Evolutionary conservation across 2,329 filamentous ascomycete genomes (phyloP), one percentile per base, ranked within the genome.

Genomic region (Calycina herbarum): DNA sequence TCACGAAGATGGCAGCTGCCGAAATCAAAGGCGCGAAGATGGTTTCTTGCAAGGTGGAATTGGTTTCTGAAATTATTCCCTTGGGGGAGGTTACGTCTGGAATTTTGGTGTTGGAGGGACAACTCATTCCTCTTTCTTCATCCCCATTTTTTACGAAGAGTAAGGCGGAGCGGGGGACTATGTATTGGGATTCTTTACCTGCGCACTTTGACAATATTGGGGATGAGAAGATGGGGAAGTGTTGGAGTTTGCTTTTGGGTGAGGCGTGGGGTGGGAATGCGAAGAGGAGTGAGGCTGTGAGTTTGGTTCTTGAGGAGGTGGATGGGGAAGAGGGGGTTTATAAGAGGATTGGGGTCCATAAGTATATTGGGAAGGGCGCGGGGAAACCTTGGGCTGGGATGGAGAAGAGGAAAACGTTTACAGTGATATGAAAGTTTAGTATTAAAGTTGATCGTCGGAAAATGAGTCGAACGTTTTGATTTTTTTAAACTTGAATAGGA

Each of bases 211-310:
- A 17, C 5, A 24, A 20, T 31, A 10, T 63, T 1, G 61, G 24
- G 38, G 61, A 63, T 5, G 61, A 59, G 51, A 29, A 5, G 24
- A 33, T 15, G 33, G 13, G 10, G 24, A 35, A 11, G 10, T 57
- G 51, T 33, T 63, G 61, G 61, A 45, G 54, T 59, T 17, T 63
- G 51, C 35, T 63, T 5, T n/a, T 63, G 4, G 61, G 61, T 20
- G 61, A 63, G 35, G 61, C 54, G 15, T 63, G 35, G 54, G 33
- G 13, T 13, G 51, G 54, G 27, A 33, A 24, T 20, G 11, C 59
- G 29, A 45, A 45, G 59, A 61, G 38, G 59, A 27, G 35, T 29
- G 31, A 29, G 20, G 61, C 61, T 7, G 40, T 63, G 15, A 38
- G 33, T 24, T 29, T 62, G 45, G 38, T 58, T 29, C 3, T 63